A percentile compares a stretch with the other conserved stretches of the same genome.
phyloP scores from a whole-genome alignment of 2,329 filamentous ascomycete species.

The Massarina eburnea region DNA sequence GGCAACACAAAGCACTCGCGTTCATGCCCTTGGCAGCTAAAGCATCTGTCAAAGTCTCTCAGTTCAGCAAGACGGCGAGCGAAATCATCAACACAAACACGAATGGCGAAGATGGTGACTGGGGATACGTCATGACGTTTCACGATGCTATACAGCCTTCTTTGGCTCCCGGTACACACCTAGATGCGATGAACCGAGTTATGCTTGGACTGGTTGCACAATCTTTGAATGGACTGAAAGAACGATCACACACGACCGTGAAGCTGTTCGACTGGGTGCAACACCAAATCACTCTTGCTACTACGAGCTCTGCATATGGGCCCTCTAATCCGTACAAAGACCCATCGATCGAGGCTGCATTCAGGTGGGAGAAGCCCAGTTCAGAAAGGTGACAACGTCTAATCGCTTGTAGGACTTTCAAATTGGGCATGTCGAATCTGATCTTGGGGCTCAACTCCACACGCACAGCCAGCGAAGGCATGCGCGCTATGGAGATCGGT shows the following conservation, averaged over 20 bases:
- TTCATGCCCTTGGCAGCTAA: constrained; percentile 43
- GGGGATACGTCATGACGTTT: constrained; percentile 32
- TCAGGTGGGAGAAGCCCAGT: constrained; percentile 27
- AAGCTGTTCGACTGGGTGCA: constrained; percentile 20
- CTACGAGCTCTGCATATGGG: constrained; percentile 42
- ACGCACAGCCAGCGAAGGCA: constrained; percentile 25
- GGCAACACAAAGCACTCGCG: constrained; percentile 36
- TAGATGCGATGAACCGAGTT: constrained; percentile 41
- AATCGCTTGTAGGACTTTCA: neutral
- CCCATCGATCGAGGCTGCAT: constrained; percentile 28
- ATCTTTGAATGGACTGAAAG: constrained; percentile 16
- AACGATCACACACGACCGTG: neutral
- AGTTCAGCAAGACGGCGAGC: constrained; percentile 30
- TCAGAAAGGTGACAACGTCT: neutral
- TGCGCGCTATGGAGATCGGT: constrained; percentile 31
- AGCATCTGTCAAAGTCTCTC: constrained; percentile 33
- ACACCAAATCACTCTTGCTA: constrained; percentile 33
- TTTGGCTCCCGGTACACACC: constrained; percentile 29
- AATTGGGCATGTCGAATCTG: neutral
- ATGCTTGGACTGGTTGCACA: constrained; percentile 32
- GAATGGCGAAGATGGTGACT: constrained; percentile 38
- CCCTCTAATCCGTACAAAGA: constrained; percentile 41
- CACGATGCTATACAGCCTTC: constrained; percentile 30
- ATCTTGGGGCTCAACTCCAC: constrained; percentile 18
- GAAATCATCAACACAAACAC: constrained; percentile 35